Percentiles rank a stretch among this genome's conserved stretches.
These are phyloP conservation scores for Tetrahymena thermophila DNA, from an alignment of 73 alveolate genomes.

Conservation along the genomic window DNA sequence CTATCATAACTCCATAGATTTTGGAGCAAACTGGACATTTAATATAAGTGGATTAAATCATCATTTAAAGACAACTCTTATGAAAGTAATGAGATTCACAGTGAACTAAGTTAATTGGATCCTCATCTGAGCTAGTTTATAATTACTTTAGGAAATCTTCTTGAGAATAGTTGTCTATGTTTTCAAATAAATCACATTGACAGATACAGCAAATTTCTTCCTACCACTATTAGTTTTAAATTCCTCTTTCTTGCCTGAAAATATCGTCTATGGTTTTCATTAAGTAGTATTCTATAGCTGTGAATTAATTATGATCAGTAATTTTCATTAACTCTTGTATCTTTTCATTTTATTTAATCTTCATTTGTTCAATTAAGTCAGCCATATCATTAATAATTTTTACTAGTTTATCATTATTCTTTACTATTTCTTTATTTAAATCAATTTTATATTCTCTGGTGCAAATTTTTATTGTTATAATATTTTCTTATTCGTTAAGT, in stretches of 20 bases:
- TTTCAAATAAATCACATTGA: background rate
- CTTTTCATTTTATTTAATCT: background rate
- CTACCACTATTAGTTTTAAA: background rate
- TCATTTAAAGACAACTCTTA: background rate
- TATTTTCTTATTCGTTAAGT: background rate
- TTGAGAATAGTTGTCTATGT: background rate
- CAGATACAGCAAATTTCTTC: background rate
- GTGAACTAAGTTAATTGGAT: background rate
- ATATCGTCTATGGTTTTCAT: background rate
- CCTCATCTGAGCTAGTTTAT: background rate
- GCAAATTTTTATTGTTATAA: background rate
- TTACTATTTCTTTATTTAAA: background rate
- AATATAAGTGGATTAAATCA: background rate
- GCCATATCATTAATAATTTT: background rate
- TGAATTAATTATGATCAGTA: background rate
- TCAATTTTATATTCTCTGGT: background rate
- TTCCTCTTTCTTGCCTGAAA: background rate
- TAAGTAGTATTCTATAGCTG: background rate
- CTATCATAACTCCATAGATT: constrained; percentile 61
- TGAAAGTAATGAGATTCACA: background rate
- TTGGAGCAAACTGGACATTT: constrained; percentile 52
- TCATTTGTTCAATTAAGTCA: background rate
- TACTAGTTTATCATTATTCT: background rate
- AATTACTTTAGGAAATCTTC: background rate
- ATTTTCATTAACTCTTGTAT: background rate